Percentiles rank a stretch among this genome's conserved stretches.
phyloP scores from a whole-genome alignment of 495 filamentous ascomycete genomes.

The Xylaria grammica region DNA sequence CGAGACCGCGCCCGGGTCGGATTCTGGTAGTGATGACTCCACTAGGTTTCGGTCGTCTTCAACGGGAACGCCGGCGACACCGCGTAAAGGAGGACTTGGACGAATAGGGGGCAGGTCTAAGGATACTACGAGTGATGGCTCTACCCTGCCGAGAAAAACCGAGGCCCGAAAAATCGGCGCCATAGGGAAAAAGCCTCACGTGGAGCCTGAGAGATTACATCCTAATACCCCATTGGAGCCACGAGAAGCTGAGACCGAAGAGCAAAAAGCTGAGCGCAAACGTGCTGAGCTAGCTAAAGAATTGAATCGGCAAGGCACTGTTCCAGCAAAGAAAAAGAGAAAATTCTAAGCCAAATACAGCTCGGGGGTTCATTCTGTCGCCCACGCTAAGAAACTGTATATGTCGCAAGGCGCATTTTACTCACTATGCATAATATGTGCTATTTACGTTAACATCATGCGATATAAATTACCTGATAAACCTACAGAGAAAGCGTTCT shows the following conservation, averaged over 20 bases:
- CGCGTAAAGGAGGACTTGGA: slow-evolving; percentile 42
- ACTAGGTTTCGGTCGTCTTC: slow-evolving; percentile 21
- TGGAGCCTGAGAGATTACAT: slow-evolving; percentile 28
- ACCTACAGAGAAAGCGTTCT: too few species aligned
- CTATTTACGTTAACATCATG: too few species aligned
- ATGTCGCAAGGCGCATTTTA: background rate
- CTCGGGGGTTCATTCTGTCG: background rate
- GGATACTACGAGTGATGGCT: background rate
- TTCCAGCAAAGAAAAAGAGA: slow-evolving; percentile 70
- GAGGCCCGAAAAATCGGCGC: slow-evolving; percentile 36
- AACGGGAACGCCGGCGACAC: slow-evolving; percentile 25
- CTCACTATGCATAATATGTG: too few species aligned
- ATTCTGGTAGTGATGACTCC: slow-evolving; percentile 24
- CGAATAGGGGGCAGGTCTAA: slow-evolving; percentile 49
- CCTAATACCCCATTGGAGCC: slow-evolving; percentile 19
- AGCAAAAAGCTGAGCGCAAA: slow-evolving; percentile 66
- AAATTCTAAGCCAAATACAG: slow-evolving; percentile 51
- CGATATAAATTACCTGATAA: too few species aligned
- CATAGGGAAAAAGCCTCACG: slow-evolving; percentile 39
- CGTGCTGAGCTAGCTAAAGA: slow-evolving; percentile 67
- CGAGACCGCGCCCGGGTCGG: slow-evolving; percentile 50
- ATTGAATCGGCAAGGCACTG: slow-evolving; percentile 67
- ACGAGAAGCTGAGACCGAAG: slow-evolving; percentile 31
- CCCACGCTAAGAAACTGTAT: background rate
- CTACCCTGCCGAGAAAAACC: slow-evolving; percentile 26